Base-by-base conservation (phyloP, 805 yeast species). In the Candida caryicola region DNA sequence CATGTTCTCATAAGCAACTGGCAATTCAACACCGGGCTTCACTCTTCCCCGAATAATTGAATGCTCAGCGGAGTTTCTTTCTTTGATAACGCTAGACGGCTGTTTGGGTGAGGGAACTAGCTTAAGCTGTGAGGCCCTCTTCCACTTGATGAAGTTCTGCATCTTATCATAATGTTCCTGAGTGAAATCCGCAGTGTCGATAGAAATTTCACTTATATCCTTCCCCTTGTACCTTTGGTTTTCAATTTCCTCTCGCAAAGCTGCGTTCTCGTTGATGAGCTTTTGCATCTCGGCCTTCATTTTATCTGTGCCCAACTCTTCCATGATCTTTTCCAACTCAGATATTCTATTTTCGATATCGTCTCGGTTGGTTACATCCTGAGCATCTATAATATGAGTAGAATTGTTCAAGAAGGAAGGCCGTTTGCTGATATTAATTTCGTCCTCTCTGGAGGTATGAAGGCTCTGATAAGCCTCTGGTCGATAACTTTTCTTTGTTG, bases 51-150 rank as follows among this genome's bases (percentile, higher is more conserved):
- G 50, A 1, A 47, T 44, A 13, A 52, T 32, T 8, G 41, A 33
- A 17, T 18, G 37, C 23, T 38, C 36, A 8, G 34, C 37, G 23
- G 28, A 15, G 33, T 39, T 30, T 28, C 38, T 18, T 31, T 48
- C 48, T 23, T 30, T 37, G 29, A 30, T 40, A 13, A 36, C 34
- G 14, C 41, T 29, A 19, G 33, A 38, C 6, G 42, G 42, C 2
- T 39, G 41, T 17, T 36, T 34, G 3, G 43, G 40, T n/a, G 45
- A 33, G 17, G 33, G 41, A 26, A 37, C 51, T 21, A 66, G 50
- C 21, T 52, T 52, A 18, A 68, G 51, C 40, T 66, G 71, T 4
- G 71, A 66, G 3, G 66, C 55, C 27, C 65, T 41, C 39, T 65
- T 68, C 71, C 69, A 63, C 38, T 52, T 59, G 30, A 64, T 59